These are phyloP conservation scores for Serendipita sp. DNA, from an alignment of 768 basidiomycete genomes.

Conservation along the genomic window DNA sequence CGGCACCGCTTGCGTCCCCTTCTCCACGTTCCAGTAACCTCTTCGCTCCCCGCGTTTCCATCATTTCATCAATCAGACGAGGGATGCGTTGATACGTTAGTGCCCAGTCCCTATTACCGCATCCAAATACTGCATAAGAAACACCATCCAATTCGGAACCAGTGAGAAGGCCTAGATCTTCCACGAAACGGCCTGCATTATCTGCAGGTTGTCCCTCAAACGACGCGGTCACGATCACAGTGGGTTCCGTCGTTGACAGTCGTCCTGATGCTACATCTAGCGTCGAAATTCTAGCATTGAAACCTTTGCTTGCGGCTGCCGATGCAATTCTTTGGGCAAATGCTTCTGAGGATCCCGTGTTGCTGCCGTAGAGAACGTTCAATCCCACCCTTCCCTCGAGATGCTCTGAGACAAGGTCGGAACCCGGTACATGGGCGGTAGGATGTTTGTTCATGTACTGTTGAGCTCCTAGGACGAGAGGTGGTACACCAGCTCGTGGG, in stretches of 20 bases:
- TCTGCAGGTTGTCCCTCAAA: slow-evolving; percentile 23
- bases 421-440: neutral
- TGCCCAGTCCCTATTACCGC: slow-evolving; percentile 15
- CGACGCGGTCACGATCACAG: slow-evolving; percentile 31
- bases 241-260: slow-evolving; percentile 28
- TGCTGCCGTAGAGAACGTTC: slow-evolving; percentile 29
- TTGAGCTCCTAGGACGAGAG: neutral
- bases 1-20: slow-evolving; percentile 12
- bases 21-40: slow-evolving; percentile 11
- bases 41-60: slow-evolving; percentile 10
- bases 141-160: neutral
- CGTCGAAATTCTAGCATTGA: slow-evolving; percentile 23
- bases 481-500: slow-evolving; percentile 16
- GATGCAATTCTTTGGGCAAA: slow-evolving; percentile 31
- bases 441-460: neutral
- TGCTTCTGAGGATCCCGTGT: slow-evolving; percentile 32
- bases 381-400: slow-evolving; percentile 16
- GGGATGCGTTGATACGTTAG: slow-evolving; percentile 14
- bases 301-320: slow-evolving; percentile 21
- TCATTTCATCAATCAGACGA: slow-evolving; percentile 10
- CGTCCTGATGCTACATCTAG: slow-evolving; percentile 24
- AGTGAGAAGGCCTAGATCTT: neutral
- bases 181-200: neutral
- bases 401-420: neutral
- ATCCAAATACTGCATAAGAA: slow-evolving; percentile 14